phyloP scores from a whole-genome alignment of 1,284 basidiomycete genomes.

The Moesziomyces antarcticus region DNA sequence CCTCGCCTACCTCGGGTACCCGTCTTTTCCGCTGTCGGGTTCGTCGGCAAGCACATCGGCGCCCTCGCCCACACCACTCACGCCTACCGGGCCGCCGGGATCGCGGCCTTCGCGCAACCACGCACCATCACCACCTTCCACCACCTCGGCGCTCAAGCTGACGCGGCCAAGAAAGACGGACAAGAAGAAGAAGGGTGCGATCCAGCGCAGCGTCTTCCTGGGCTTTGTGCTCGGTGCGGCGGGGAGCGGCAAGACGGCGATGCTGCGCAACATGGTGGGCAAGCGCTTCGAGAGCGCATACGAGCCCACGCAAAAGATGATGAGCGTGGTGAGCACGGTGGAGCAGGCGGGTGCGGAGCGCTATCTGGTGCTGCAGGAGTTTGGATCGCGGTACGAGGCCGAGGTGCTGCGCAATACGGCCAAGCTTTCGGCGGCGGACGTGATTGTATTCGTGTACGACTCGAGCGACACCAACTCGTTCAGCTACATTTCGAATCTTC shows the following conservation, averaged over 20 bases:
- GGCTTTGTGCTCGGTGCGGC: conserved; percentile 94
- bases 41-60: conserved; percentile 21
- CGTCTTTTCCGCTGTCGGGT: conserved; percentile 65
- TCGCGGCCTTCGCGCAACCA: conserved; percentile 42
- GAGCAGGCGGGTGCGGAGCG: conserved; percentile 95
- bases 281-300: conserved; percentile 75
- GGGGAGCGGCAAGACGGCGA: conserved; percentile 91
- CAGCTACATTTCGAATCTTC: conserved; percentile 93
- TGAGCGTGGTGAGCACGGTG: conserved; percentile 92
- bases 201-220: conserved; percentile 64
- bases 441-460: conserved; percentile 95
- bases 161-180: conserved; percentile 75
- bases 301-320: conserved; percentile 87
- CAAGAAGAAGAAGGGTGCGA: conserved; percentile 75
- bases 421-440: conserved; percentile 90
- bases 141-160: conserved; percentile 62
- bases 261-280: conserved; percentile 85
- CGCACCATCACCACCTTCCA: conserved; percentile 41
- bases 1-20: conserved; percentile 92
- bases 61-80: conserved; percentile 34
- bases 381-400: conserved; percentile 83
- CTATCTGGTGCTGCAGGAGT: conserved; percentile 93
- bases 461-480: conserved; percentile 99
- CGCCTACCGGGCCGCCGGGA: conserved; percentile 26
- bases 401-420: conserved; percentile 88